Evolutionary conservation across 139 green algal species (phyloP).

Genomic region (Pseudopediastrum boryanum): DNA sequence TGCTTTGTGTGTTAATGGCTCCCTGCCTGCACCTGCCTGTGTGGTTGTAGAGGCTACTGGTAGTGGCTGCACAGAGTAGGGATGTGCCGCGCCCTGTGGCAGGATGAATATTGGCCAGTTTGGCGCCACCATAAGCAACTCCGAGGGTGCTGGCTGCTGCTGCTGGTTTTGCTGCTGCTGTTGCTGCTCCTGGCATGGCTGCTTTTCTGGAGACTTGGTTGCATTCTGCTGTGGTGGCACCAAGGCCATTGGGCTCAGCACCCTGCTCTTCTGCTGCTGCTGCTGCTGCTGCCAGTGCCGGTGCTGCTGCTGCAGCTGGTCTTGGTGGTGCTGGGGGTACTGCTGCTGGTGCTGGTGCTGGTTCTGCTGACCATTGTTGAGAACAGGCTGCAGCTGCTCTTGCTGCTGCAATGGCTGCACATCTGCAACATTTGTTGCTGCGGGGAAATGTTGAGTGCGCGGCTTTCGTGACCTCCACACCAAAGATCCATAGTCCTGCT

Average conservation of each 20-base stretch:
- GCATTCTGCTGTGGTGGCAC: background rate
- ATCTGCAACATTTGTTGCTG: too few relatives aligned
- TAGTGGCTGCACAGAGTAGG: background rate
- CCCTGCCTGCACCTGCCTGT: background rate
- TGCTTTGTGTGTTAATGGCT: too few relatives aligned
- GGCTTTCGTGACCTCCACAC: too few relatives aligned
- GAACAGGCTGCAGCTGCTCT: background rate
- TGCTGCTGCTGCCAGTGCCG: constrained; percentile 13
- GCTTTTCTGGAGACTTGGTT: background rate
- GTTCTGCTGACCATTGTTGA: background rate
- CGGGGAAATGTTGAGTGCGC: too few relatives aligned
- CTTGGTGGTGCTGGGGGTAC: too few relatives aligned
- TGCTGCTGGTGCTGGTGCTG: background rate
- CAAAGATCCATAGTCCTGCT: too few relatives aligned
- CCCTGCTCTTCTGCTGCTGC: background rate
- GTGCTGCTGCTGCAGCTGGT: background rate
- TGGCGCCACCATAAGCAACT: background rate
- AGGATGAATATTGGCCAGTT: background rate
- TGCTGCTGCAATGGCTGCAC: background rate
- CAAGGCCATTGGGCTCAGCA: constrained; percentile 19
- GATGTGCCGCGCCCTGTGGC: background rate
- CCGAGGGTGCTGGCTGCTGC: background rate
- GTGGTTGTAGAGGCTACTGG: background rate
- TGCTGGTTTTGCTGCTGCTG: constrained; percentile 16
- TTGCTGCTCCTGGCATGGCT: background rate